phyloP scores from a whole-genome alignment of 1,284 basidiomycete species.

The Fomitopsis pinicola region DNA sequence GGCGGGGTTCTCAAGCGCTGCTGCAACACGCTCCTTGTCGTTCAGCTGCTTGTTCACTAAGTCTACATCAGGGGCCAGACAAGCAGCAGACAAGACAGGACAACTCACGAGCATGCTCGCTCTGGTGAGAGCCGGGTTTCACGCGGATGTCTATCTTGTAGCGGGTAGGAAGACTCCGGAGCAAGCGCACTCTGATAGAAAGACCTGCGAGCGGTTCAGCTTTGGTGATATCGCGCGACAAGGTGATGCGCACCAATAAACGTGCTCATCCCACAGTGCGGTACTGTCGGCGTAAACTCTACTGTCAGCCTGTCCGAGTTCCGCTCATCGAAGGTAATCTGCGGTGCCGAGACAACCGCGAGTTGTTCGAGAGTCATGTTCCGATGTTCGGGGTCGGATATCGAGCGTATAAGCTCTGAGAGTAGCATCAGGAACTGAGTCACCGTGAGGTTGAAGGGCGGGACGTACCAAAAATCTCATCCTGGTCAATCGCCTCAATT shows the following conservation, averaged over 20 bases:
- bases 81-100: background rate
- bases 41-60: constrained; percentile 98
- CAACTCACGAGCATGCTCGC: constrained; percentile 75
- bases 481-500: constrained; percentile 44
- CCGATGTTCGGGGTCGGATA: constrained; percentile 98
- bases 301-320: constrained; percentile 67
- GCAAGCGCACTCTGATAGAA: constrained; percentile 86
- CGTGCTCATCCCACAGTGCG: constrained; percentile 98
- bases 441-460: background rate
- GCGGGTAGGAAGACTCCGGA: constrained; percentile 86
- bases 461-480: constrained; percentile 50
- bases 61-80: background rate
- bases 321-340: constrained; percentile 67
- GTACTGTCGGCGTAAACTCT: constrained; percentile 96
- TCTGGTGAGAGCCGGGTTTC: constrained; percentile 94
- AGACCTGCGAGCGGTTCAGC: constrained; percentile 52
- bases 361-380: constrained; percentile 93
- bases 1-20: constrained; percentile 90
- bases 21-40: constrained; percentile 97
- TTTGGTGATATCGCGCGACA: background rate
- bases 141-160: constrained; percentile 96
- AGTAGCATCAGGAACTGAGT: background rate
- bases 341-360: constrained; percentile 88
- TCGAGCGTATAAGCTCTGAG: constrained; percentile 85
- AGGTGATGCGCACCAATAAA: constrained; percentile 73